Base-by-base conservation (phyloP, 169 alveolate species). In the Eimeria tenella region DNA sequence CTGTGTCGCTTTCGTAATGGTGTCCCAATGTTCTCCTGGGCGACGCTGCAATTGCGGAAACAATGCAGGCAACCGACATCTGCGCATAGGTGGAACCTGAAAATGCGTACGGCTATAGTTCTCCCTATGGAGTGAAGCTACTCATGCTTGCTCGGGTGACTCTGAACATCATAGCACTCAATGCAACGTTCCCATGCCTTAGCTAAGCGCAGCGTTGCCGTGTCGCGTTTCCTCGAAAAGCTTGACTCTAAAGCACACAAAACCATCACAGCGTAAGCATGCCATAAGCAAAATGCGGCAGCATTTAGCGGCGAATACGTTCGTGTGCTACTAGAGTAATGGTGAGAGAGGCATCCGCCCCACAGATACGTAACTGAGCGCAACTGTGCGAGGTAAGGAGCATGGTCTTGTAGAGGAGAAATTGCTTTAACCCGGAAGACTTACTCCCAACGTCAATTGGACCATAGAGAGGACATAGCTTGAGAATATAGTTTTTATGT, bases 21-120 rank as follows among this genome's bases (percentile, higher is more conserved):
- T 25, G n/a, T 84, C 91, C 91, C 91, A 84, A 60, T 84, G 91
- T 49, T 84, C 79, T 52, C 90, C 90, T 31, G 79, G 79, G 81
- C 91, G 91, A 10, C 23, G 81, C 91, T 84, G 91, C 58, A 62
- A 21, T 31, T 17, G 19, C 86, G 65, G 63, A 19, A 50, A 15
- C 86, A 17, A 19, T 5, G 86, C 42, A 75, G n/a, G 86, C 86
- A 75, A 4, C 8, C 25, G 42, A 31, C 42, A 1, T 31, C 42
- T 31, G 42, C 42, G 2, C 42, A 31, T 31, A 31, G 42, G 42
- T 31, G 42, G 42, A 31, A 2, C 42, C 42, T 31, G 42, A 31
- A 31, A 31, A 31, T 31, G 42, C 42, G 42, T 31, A 2, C 42
- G 42, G 42, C 42, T 31, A 31, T 31, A 31, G 42, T 31, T 31